phyloP scores from a whole-genome alignment of 768 basidiomycete genomes.

The Naganishia vaughanmartiniae region DNA sequence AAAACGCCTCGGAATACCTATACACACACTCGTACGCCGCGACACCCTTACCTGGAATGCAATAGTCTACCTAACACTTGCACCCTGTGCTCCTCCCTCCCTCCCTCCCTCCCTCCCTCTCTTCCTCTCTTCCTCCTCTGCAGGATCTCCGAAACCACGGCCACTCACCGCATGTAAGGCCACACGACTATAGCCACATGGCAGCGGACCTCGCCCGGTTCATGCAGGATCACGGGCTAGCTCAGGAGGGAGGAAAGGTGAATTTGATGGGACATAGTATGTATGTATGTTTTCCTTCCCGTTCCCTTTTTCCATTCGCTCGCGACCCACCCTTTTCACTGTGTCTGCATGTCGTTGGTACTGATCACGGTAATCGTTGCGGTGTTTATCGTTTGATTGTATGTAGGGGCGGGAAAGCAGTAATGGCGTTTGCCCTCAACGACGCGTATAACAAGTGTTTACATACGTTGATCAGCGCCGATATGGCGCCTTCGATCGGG shows the following conservation, averaged over 20 bases:
- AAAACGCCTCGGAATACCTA: constrained; percentile 63
- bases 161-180: constrained; percentile 67
- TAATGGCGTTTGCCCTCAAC: constrained; percentile 51
- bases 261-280: constrained; percentile 86
- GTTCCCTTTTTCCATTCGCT: neutral
- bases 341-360: too few relatives aligned
- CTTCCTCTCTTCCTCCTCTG: neutral
- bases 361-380: neutral
- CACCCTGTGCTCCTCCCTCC: neutral
- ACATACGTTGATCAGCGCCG: constrained; percentile 61
- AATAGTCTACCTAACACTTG: too few relatives aligned
- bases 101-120: neutral
- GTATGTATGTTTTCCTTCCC: constrained; percentile 56
- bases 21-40: constrained; percentile 67
- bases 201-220: constrained; percentile 73
- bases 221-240: constrained; percentile 57
- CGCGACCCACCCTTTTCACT: too few relatives aligned
- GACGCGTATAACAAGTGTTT: constrained; percentile 44
- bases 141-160: constrained; percentile 92
- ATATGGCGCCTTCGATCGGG: constrained; percentile 70
- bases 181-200: constrained; percentile 76
- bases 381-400: neutral
- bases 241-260: constrained; percentile 55
- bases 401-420: constrained; percentile 71
- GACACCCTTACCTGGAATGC: too few relatives aligned